phyloP scores from a whole-genome alignment of 352 stramenopile genomes.

The Pythium oligandrum region DNA sequence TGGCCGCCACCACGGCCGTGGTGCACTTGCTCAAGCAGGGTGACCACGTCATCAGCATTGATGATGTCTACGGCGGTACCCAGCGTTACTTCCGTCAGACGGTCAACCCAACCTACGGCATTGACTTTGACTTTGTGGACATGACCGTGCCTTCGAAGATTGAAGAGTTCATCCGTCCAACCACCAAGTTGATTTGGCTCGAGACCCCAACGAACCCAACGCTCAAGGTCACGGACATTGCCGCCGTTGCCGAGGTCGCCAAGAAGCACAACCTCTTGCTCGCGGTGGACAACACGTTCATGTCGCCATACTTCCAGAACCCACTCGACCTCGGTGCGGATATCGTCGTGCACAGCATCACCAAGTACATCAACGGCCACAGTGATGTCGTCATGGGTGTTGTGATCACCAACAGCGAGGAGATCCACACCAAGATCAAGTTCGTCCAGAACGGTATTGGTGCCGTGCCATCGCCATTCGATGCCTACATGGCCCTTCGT shows the following conservation, averaged over 20 bases:
- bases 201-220: slow-evolving; percentile 94
- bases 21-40: slow-evolving; percentile 87
- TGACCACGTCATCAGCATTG: slow-evolving; percentile 94
- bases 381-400: slow-evolving; percentile 92
- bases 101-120: slow-evolving; percentile 86
- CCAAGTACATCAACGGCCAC: slow-evolving; percentile 96
- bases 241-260: slow-evolving; percentile 84
- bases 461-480: slow-evolving; percentile 89
- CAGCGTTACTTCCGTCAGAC: slow-evolving; percentile 93
- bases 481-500: slow-evolving; percentile 92
- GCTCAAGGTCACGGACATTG: slow-evolving; percentile 93
- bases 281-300: slow-evolving; percentile 94
- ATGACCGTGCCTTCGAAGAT: slow-evolving; percentile 85
- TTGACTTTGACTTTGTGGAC: slow-evolving; percentile 94
- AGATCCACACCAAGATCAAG: slow-evolving; percentile 92
- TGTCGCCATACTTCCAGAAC: slow-evolving; percentile 91
- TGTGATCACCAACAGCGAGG: slow-evolving; percentile 89
- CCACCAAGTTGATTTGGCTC: slow-evolving; percentile 93
- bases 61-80: slow-evolving; percentile 94
- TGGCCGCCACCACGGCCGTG: slow-evolving; percentile 85
- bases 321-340: slow-evolving; percentile 90
- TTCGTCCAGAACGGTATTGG: slow-evolving; percentile 94
- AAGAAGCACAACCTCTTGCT: slow-evolving; percentile 88
- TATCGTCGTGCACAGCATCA: slow-evolving; percentile 92
- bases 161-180: slow-evolving; percentile 72